phyloP scores from a whole-genome alignment of 164 flowering plant species.

The Tinospora cordifolia region DNA sequence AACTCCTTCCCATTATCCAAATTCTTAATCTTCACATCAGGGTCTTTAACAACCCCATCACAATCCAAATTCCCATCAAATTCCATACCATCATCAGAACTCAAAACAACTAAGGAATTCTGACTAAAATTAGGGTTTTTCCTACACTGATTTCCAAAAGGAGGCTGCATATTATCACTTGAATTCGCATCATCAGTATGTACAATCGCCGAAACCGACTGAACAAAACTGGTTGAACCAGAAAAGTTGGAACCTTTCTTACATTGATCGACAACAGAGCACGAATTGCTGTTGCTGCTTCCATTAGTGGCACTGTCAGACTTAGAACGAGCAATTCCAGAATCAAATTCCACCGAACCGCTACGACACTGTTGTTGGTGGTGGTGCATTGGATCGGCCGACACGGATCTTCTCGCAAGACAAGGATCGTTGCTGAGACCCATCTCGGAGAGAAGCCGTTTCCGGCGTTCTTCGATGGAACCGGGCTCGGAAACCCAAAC shows the following conservation, averaged over 20 bases:
- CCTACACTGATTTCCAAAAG: not conserved
- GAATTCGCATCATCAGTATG: not conserved
- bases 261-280: not conserved
- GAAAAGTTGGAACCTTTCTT: slow-evolving; percentile 11
- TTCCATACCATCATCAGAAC: not conserved
- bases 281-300: not conserved
- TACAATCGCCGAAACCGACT: not conserved
- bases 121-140: not conserved
- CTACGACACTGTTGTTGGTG: not conserved
- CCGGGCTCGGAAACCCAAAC: slow-evolving; percentile 78
- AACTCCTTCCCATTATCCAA: slow-evolving; percentile 92
- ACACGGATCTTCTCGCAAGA: slow-evolving; percentile 33
- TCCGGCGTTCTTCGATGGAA: slow-evolving; percentile 74
- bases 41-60: slow-evolving; percentile 18
- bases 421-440: slow-evolving; percentile 58
- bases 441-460: slow-evolving; percentile 55
- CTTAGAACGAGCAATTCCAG: slow-evolving; percentile 37
- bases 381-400: slow-evolving; percentile 25
- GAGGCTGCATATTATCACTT: not conserved
- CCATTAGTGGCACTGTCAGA: slow-evolving; percentile 31
- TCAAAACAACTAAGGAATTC: slow-evolving; percentile 8
- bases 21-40: slow-evolving; percentile 55
- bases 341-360: not conserved
- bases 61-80: slow-evolving; percentile 15
- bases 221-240: slow-evolving; percentile 17